Conservation (phyloP, 2,329 filamentous ascomycete species). For the Neonectria punicea region DNA sequence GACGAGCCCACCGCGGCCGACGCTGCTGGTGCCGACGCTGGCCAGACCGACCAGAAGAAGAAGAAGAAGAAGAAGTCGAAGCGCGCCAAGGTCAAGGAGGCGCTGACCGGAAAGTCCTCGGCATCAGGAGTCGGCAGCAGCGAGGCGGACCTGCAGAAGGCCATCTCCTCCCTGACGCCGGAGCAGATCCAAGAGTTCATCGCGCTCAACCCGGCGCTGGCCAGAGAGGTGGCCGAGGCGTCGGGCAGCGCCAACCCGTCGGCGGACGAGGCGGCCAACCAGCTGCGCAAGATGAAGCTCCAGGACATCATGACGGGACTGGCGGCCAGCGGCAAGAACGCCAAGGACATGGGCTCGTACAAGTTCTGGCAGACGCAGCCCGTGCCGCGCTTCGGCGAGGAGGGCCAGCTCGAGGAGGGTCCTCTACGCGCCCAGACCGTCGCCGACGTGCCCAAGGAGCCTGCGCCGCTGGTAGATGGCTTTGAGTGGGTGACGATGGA, state of each 20-base stretch:
- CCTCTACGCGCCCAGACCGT: constrained; percentile 84
- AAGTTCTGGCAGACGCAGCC: constrained; percentile 99
- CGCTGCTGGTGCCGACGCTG: constrained; percentile 47
- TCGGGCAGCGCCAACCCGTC: constrained; percentile 50
- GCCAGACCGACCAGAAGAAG: constrained; percentile 45
- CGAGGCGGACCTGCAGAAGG: constrained; percentile 58
- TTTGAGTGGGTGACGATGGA: constrained; percentile 98
- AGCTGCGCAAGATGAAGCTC: constrained; percentile 71
- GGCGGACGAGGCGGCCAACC: constrained; percentile 58
- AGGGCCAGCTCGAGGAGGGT: constrained; percentile 73
- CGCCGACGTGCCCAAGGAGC: constrained; percentile 81
- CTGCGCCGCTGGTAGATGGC: constrained; percentile 77
- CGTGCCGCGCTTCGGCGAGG: constrained; percentile 82
- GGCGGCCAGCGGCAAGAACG: constrained; percentile 84
- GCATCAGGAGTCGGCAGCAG: constrained; percentile 43
- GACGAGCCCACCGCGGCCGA: constrained; percentile 52
- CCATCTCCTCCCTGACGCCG: constrained; percentile 63
- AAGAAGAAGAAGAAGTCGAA: constrained; percentile 76
- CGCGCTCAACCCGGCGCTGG: constrained; percentile 77
- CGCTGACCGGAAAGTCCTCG: constrained; percentile 48
- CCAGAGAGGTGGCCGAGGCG: constrained; percentile 62
- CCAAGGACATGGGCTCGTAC: constrained; percentile 96
- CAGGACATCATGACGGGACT: constrained; percentile 80
- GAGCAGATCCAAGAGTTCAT: constrained; percentile 74
- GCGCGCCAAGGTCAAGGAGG: constrained; percentile 68